Conservation (phyloP, 139 green algal species). For the Asterochloris sp. region DNA sequence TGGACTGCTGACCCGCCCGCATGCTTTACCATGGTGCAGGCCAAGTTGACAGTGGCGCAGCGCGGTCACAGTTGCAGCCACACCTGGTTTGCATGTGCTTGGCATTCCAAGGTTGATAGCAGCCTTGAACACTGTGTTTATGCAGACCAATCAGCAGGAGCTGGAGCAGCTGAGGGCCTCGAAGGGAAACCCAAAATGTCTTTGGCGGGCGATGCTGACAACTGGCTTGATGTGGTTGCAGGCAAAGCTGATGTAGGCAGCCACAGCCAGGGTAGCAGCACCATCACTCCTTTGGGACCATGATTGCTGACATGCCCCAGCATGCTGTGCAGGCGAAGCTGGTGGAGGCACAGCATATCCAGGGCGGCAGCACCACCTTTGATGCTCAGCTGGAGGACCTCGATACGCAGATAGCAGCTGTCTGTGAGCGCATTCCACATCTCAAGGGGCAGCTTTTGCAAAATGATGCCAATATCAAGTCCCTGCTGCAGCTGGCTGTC, state of each 20-base stretch:
- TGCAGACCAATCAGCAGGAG: no score
- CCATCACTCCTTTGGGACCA: no score
- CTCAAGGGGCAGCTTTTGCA: constrained; percentile 45
- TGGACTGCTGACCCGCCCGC: background rate
- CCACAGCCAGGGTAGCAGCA: no score
- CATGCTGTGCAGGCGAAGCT: constrained; percentile 7
- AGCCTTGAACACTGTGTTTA: no score
- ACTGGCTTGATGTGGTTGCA: no score
- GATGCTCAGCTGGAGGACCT: constrained; percentile 6
- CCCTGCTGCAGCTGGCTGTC: constrained; percentile 44
- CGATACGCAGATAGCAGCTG: constrained; percentile 24
- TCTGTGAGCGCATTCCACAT: constrained; percentile 35
- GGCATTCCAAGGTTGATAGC: no score
- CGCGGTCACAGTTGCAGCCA: background rate
- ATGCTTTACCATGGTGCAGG: background rate
- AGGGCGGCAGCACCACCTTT: background rate
- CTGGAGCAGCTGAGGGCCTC: no score
- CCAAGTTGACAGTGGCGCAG: background rate
- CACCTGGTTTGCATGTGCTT: background rate
- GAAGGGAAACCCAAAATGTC: no score
- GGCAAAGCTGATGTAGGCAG: no score
- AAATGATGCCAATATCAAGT: constrained; percentile 47
- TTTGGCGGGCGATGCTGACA: no score
- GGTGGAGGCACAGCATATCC: background rate
- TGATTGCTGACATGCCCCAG: no score